Evolutionary conservation across 176 grass and related monocot species (phyloP).

Genomic region (Coix lacrymajobi): DNA sequence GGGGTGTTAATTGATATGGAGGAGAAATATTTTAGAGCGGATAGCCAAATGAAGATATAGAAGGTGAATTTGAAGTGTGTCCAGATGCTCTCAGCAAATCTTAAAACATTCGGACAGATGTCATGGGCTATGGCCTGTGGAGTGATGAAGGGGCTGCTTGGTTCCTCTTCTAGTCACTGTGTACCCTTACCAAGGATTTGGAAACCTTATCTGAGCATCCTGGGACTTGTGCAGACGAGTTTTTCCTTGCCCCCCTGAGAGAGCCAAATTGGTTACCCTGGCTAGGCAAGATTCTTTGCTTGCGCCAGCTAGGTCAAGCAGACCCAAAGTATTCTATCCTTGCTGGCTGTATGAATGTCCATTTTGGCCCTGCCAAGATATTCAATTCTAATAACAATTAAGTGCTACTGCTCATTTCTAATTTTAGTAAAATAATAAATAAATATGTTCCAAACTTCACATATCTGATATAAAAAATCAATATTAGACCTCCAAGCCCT

Average conservation of each 20-base stretch:
- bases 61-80: neutral
- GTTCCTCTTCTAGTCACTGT: neutral
- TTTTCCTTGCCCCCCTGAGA: neutral
- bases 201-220: too few species aligned
- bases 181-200: neutral
- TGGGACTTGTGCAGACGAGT: neutral
- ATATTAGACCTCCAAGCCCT: neutral
- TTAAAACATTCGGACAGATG: neutral
- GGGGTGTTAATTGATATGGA: neutral
- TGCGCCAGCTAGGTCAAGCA: neutral
- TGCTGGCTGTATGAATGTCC: neutral
- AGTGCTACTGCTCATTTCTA: neutral
- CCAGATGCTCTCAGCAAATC: neutral
- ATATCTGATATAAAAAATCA: neutral
- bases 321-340: neutral
- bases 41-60: neutral
- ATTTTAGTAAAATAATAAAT: neutral
- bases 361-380: too few species aligned
- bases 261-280: neutral
- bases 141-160: neutral
- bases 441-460: neutral
- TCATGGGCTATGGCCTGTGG: neutral
- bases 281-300: neutral
- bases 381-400: neutral
- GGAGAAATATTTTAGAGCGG: neutral